Evolutionary conservation across 768 basidiomycete genomes (phyloP).

Genomic region (Kwoniella sp.): DNA sequence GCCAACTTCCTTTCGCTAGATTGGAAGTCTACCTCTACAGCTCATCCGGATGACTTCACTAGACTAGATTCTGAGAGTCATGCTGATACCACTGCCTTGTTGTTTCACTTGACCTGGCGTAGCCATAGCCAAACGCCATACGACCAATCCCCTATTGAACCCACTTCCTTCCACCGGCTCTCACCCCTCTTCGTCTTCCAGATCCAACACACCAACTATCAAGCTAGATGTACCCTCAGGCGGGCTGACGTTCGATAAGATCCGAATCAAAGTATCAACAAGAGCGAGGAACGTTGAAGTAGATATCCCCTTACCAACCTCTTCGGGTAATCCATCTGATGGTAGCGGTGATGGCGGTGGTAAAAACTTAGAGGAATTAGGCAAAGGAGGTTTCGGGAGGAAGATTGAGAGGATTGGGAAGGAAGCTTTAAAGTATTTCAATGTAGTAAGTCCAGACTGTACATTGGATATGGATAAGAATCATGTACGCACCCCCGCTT

Average conservation of each 20-base stretch:
- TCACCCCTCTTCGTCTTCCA: not conserved
- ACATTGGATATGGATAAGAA: too few species aligned
- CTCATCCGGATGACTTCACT: too few species aligned
- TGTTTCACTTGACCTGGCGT: too few species aligned
- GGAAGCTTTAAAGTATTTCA: conserved; percentile 16
- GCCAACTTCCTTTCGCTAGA: too few species aligned
- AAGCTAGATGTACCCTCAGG: conserved; percentile 7
- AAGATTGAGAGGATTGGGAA: conserved; percentile 19
- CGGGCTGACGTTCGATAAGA: conserved; percentile 8
- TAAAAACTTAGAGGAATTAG: not conserved
- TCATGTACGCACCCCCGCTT: too few species aligned
- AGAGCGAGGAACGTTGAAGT: conserved; percentile 20
- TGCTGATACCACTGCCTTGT: too few species aligned
- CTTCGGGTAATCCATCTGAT: not conserved
- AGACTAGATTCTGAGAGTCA: too few species aligned
- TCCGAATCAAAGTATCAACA: conserved; percentile 15
- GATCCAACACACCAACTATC: not conserved
- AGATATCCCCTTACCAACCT: conserved; percentile 15
- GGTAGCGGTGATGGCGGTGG: not conserved
- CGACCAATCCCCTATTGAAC: conserved; percentile 16
- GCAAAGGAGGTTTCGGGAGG: conserved; percentile 19
- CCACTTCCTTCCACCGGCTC: conserved; percentile 3
- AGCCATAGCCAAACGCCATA: conserved; percentile 24
- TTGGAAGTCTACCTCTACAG: too few species aligned
- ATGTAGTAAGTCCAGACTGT: conserved; percentile 9